Conservation (phyloP, 305 asterid genomes). For the Fraxinus angustifolia region DNA sequence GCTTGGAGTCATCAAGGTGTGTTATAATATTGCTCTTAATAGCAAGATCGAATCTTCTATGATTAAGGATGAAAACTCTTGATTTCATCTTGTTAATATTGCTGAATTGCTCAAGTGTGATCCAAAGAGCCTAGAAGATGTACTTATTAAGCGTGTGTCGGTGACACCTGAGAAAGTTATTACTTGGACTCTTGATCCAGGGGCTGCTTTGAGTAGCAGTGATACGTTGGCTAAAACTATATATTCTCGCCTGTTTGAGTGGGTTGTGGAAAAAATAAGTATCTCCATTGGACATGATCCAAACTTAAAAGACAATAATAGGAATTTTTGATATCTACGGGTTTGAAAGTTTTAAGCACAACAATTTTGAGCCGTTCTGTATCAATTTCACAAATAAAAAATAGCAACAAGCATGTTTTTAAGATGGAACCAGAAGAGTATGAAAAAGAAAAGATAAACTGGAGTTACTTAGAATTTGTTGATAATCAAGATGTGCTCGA, state of each 20-base stretch:
- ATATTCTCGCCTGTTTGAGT: background rate
- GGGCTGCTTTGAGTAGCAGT: background rate
- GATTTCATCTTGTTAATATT: background rate
- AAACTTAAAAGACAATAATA: background rate
- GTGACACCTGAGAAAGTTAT: background rate
- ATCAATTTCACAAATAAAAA: slow-evolving; percentile 98
- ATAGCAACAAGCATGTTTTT: slow-evolving; percentile 65
- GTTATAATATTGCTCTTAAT: background rate
- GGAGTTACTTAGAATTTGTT: background rate
- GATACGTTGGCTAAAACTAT: background rate
- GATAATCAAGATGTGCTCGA: background rate
- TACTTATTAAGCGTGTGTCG: background rate
- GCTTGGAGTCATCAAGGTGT: background rate
- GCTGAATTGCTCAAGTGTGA: background rate
- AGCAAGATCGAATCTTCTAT: background rate
- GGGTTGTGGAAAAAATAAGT: background rate
- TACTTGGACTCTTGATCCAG: background rate
- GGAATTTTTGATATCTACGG: slow-evolving; percentile 41
- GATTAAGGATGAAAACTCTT: no score
- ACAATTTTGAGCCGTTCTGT: slow-evolving; percentile 97
- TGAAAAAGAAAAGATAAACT: background rate
- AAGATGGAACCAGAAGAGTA: slow-evolving; percentile 28
- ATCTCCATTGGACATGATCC: background rate
- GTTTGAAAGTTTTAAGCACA: slow-evolving; percentile 91
- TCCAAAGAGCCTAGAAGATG: background rate